Conservation (phyloP, 257 asterid species). For the Lithospermum erythrorhizon region DNA sequence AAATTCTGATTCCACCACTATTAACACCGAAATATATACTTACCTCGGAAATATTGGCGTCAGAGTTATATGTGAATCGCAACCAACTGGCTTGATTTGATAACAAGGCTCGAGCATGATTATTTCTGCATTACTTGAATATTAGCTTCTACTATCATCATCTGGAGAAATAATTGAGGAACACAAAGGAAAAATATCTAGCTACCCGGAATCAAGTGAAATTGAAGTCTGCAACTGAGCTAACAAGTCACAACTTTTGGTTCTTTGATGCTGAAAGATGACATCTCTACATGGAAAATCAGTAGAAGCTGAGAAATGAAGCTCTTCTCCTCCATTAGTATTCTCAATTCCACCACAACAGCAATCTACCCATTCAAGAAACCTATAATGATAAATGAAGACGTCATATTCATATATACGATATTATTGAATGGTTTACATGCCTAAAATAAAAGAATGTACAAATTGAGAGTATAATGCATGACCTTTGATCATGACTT, state of each 20-base stretch:
- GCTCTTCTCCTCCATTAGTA: slow-evolving; percentile 28
- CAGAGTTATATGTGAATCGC: slow-evolving; percentile 40
- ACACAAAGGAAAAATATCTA: not conserved
- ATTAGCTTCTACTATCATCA: not conserved
- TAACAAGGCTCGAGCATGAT: slow-evolving; percentile 42
- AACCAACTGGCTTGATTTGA: slow-evolving; percentile 69
- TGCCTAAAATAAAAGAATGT: no score
- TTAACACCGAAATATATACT: not conserved
- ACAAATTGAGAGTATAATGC: no score
- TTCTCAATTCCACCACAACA: slow-evolving; percentile 66
- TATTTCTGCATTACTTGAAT: not conserved
- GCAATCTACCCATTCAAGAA: slow-evolving; percentile 71
- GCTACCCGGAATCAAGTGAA: slow-evolving; percentile 53
- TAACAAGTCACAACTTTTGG: slow-evolving; percentile 44
- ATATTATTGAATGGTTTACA: no score
- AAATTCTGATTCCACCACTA: no score
- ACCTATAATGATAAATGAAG: slow-evolving; percentile 23
- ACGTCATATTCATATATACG: not conserved
- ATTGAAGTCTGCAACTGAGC: slow-evolving; percentile 48
- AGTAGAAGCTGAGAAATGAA: slow-evolving; percentile 28
- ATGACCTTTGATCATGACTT: slow-evolving; percentile 54
- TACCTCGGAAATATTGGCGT: slow-evolving; percentile 37
- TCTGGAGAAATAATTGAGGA: not conserved
- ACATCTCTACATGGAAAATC: slow-evolving; percentile 56
- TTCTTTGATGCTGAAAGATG: slow-evolving; percentile 47